A percentile compares a stretch with the other conserved stretches of the same genome.
Conservation (phyloP, 495 filamentous ascomycete genomes). For the Podospora didyma region DNA sequence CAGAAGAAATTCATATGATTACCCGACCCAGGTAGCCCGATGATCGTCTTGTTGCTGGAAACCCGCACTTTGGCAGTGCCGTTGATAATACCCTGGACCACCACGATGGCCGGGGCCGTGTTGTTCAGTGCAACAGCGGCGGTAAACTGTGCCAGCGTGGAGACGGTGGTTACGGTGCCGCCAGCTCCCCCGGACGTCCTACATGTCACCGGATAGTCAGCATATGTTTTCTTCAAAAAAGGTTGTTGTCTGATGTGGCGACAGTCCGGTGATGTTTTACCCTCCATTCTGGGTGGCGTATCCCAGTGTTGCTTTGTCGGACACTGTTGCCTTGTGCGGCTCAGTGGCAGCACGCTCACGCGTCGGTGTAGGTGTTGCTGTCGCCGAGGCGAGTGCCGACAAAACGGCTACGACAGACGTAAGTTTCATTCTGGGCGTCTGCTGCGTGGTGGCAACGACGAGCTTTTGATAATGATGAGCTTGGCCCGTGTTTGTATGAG, state of each 20-base stretch:
- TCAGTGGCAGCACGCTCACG: neutral
- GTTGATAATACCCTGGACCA: constrained; percentile 45
- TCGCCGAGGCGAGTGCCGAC: neutral
- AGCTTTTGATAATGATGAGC: too few relatives aligned
- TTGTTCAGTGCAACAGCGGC: constrained; percentile 41
- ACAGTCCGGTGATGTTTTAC: neutral
- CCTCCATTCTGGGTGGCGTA: constrained; percentile 13
- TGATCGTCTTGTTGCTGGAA: constrained; percentile 53
- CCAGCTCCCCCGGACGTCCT: constrained; percentile 47
- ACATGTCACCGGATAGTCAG: neutral
- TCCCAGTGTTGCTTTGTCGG: constrained; percentile 6
- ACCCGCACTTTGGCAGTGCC: constrained; percentile 40
- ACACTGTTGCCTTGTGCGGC: neutral
- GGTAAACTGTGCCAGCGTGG: constrained; percentile 50
- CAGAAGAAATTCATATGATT: constrained; percentile 1
- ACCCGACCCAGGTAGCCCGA: constrained; percentile 39
- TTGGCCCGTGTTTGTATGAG: too few relatives aligned
- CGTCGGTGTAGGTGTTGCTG: neutral
- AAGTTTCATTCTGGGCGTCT: constrained; percentile 1
- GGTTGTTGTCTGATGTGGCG: neutral
- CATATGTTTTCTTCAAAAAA: neutral
- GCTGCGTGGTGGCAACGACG: too few relatives aligned
- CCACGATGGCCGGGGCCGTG: constrained; percentile 43
- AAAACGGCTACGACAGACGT: neutral
- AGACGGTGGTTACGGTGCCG: constrained; percentile 56